Evolutionary conservation across 2,329 filamentous ascomycete species (phyloP), one percentile per base, ranked within the genome.

Genomic region (Tolypocladium sp.): DNA sequence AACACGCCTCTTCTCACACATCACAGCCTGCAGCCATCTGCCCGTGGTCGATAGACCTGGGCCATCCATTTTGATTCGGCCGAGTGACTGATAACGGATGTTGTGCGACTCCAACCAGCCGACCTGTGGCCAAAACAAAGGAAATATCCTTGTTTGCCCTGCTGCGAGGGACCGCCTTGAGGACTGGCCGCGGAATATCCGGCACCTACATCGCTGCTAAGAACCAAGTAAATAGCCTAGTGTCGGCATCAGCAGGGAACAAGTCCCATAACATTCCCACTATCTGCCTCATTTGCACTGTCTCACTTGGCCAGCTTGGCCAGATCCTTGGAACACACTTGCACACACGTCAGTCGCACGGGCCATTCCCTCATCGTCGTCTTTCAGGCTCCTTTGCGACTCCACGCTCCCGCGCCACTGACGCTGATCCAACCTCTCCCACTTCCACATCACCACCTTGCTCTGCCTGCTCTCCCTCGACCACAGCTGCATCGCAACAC

Each of bases 371-470:
- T 59, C 58, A 58, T 63, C 60, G 60, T 17, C 37, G 17, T 4
- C 35, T 10, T 25, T 40, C 35, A 10, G 27, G 38, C 53, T 51
- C 46, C 22, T 27, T 25, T 40, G 10, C 33, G 35, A 37, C 52
- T 66, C 67, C 68, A 62, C 65, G 59, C 65, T 65, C 65, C 67
- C 65, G 67, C 69, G 69, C 69, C 67, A 66, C 67, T 63, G 66
- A 68, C 69, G 66, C 66, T 64, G 63, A 62, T 61, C 66, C 62
- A 67, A 65, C 64, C 68, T 68, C 60, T 63, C 63, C 63, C 57
- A 60, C 62, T 60, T 60, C 61, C 60, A 44, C 57, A 57, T 52
- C 60, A 59, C 55, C 49, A 35, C 58, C 40, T 56, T 60, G 60
- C 57, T 58, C 25, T 53, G 56, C 67, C 65, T 63, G 63, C 61